Conservation (phyloP, 2,329 filamentous ascomycete species). For the Myriosclerotinia curreyana region DNA sequence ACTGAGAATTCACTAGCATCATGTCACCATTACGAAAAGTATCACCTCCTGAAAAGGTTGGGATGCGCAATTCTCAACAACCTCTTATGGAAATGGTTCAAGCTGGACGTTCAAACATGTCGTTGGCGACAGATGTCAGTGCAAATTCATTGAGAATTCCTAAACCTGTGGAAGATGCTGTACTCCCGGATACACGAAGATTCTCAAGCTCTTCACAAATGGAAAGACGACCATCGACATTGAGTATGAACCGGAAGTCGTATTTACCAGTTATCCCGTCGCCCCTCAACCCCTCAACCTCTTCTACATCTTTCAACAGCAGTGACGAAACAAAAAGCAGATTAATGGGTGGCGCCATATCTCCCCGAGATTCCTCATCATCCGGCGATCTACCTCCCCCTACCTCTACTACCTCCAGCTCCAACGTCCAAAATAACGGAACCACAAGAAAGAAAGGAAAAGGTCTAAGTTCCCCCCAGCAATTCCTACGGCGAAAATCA, state of each 20-base stretch:
- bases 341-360: slow-evolving; percentile 14
- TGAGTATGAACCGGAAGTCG: slow-evolving; percentile 24
- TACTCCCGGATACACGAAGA: slow-evolving; percentile 11
- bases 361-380: slow-evolving; percentile 26
- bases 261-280: slow-evolving; percentile 37
- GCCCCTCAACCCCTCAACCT: slow-evolving; percentile 36
- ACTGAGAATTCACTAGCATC: neutral
- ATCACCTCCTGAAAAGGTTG: slow-evolving; percentile 13
- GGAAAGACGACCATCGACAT: slow-evolving; percentile 18
- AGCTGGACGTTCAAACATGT: slow-evolving; percentile 21
- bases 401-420: slow-evolving; percentile 17
- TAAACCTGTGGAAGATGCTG: slow-evolving; percentile 9
- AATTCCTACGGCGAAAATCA: slow-evolving; percentile 31
- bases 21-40: slow-evolving; percentile 26
- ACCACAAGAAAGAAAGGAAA: slow-evolving; percentile 20
- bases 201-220: slow-evolving; percentile 20
- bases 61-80: slow-evolving; percentile 13
- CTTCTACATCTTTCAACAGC: slow-evolving; percentile 21
- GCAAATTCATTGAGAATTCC: neutral
- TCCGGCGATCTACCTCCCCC: slow-evolving; percentile 25
- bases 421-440: slow-evolving; percentile 12
- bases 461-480: slow-evolving; percentile 26
- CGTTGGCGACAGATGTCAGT: slow-evolving; percentile 16
- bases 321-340: slow-evolving; percentile 24
- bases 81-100: slow-evolving; percentile 19